Conservation (phyloP, 129 eudicot species). For the Lactuca saligna region DNA sequence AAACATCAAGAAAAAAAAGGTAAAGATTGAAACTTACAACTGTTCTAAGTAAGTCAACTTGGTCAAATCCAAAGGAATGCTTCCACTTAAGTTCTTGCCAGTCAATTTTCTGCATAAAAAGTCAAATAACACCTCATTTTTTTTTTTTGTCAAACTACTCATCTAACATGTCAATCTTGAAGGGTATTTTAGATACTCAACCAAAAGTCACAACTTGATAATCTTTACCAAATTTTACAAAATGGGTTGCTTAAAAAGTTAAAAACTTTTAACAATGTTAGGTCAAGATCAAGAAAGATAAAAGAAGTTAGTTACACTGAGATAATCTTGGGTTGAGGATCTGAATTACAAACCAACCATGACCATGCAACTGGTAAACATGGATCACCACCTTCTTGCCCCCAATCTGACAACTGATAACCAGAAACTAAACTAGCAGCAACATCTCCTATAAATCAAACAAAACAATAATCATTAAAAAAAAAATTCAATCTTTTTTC, state of each 20-base stretch:
- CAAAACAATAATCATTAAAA: background rate
- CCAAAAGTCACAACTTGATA: background rate
- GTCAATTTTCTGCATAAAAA: slow-evolving; percentile 62
- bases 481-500: background rate
- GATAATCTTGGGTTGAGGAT: slow-evolving; percentile 66
- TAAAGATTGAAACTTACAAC: slow-evolving; percentile 58
- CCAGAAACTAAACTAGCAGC: slow-evolving; percentile 54
- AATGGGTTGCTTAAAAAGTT: too few species aligned
- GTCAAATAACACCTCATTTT: background rate
- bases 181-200: background rate
- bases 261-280: background rate
- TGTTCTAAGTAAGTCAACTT: slow-evolving; percentile 67
- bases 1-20: slow-evolving; percentile 3
- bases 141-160: background rate
- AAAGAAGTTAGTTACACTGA: slow-evolving; percentile 47
- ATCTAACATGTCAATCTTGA: background rate
- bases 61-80: slow-evolving; percentile 72
- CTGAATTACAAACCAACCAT: slow-evolving; percentile 86
- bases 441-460: slow-evolving; percentile 45
- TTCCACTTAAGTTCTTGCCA: slow-evolving; percentile 70
- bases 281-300: slow-evolving; percentile 8
- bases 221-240: too few species aligned
- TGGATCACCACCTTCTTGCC: slow-evolving; percentile 97
- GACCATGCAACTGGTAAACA: slow-evolving; percentile 95
- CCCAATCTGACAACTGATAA: slow-evolving; percentile 73